Base-by-base conservation (phyloP, 306 rosid species). In the Pyrus betulifolia region DNA sequence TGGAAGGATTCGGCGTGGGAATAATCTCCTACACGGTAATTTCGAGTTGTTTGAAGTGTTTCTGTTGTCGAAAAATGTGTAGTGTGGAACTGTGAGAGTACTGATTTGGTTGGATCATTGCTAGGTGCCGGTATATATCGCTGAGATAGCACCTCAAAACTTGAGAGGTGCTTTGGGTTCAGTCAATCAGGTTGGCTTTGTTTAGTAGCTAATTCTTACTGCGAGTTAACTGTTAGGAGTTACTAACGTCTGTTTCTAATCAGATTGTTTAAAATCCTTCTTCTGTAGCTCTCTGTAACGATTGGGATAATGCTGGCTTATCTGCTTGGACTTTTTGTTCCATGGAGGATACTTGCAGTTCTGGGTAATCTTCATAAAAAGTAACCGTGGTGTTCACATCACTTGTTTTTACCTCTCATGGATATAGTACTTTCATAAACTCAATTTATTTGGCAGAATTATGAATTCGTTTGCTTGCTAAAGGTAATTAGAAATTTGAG, bases 1-100 rank as follows among this genome's bases (percentile, higher is more conserved):
- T 95, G 91, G 99, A 95, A 87, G 99, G 99, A 10, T 95, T 95
- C 71, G 99, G 99, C 2, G 97, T 95, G n/a, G 99, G 99, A 61
- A 82, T 95, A 62, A 92, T 95, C 82, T 95, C 99, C 35, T 92
- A 95, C 74, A 86, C 92, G 86, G 99, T 95, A 88, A 52, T 52
- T 60, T 62, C 42, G 62, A 74, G 49, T 62, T 79, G 27, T 63
- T 65, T 74, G 51, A 23, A 22, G 76, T 57, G 33, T 45, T 71
- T 71, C 54, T 66, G 30, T 28, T 64, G 18, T 78, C 69, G 71
- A 67, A 72, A 67, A 74, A 71, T 85, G 72, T 75, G 58, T 46
- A 11, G 8, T 68, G 52, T 85, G 77, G 68, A 73, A 51, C 28
- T 28, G 63, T 78, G 71, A 45, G 71, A 68, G 22, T 14, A 30